Evolutionary conservation across 257 asterid genomes (phyloP).

Genomic region (Solanum lycopersicoides): DNA sequence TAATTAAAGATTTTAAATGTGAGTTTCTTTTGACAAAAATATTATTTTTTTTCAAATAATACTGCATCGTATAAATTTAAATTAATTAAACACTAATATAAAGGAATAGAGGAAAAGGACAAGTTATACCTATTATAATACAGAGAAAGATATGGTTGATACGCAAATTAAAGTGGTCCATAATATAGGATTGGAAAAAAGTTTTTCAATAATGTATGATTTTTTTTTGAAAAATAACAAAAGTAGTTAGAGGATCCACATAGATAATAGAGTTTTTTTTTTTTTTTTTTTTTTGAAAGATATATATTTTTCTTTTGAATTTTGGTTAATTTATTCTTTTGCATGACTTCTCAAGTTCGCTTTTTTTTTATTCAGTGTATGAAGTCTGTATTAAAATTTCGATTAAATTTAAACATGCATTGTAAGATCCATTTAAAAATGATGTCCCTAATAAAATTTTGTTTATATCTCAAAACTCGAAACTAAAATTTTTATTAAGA

Average conservation of each 20-base stretch:
- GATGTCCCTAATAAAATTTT: too few species aligned
- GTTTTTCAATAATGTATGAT: background rate
- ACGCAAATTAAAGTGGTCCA: background rate
- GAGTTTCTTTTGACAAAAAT: too few species aligned
- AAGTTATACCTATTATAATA: background rate
- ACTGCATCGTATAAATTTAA: too few species aligned
- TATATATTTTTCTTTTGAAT: background rate
- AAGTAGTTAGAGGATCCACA: background rate
- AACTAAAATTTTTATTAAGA: fast-evolving
- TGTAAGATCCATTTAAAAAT: too few species aligned
- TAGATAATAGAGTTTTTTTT: background rate
- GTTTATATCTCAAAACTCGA: fast-evolving
- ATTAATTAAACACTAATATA: too few species aligned
- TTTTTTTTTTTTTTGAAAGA: background rate
- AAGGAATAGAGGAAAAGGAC: background rate
- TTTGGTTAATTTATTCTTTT: background rate
- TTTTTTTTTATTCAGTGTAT: too few species aligned
- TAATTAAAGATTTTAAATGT: too few species aligned
- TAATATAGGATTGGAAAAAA: background rate
- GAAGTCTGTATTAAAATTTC: too few species aligned
- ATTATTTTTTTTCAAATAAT: too few species aligned
- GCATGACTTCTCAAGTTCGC: background rate
- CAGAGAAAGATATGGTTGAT: background rate
- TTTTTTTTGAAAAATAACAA: background rate
- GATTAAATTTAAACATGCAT: too few species aligned